Base-by-base conservation (phyloP, 805 yeast species). In the Groenewaldozyma salmanticensis region DNA sequence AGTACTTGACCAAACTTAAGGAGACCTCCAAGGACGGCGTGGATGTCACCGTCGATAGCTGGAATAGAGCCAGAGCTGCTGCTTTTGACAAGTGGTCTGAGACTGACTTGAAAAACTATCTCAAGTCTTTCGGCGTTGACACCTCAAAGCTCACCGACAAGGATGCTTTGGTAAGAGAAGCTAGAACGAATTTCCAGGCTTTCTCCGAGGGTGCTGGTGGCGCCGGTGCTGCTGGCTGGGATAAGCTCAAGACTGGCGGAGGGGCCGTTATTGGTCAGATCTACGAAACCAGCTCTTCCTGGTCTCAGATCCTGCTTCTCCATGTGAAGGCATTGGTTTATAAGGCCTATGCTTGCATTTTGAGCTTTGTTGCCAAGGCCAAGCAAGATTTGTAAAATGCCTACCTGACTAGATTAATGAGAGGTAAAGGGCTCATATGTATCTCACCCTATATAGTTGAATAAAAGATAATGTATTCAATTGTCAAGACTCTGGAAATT, bases 41-140 rank as follows among this genome's bases (percentile, higher is more conserved):
- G 3, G 61, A 67, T 24, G 61, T 68, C 40, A 68, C 65, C 42
- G 56, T 56, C 9, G 56, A 58, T 16, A 39, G 33, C 27, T n/a
- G 51, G 37, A 35, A 35, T 20, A 35, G 27, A 33, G 21, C 50
- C 70, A 68, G 65, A 48, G 68, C 66, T 29, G 65, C 65, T 31
- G 59, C 70, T 17, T 69, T 75, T 53, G 64, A 72, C 43, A 58
- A 65, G 15, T 75, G 81, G 81, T 58, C 74, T 3, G 64, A 70
- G 20, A 62, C 68, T 3, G 81, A 78, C 50, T 57, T 79, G 44
- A 61, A 66, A 50, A 70, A 69, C 44, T 79, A 82, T 75, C 57
- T 79, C 27, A 57, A 64, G 41, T 53, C 61, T 32, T 75, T 72
- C 51, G 71, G 70, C 21, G 55, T 51, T 27, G 35, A 41, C 21